Conservation (phyloP, 805 yeast genomes). For the Candida vaughaniae region DNA sequence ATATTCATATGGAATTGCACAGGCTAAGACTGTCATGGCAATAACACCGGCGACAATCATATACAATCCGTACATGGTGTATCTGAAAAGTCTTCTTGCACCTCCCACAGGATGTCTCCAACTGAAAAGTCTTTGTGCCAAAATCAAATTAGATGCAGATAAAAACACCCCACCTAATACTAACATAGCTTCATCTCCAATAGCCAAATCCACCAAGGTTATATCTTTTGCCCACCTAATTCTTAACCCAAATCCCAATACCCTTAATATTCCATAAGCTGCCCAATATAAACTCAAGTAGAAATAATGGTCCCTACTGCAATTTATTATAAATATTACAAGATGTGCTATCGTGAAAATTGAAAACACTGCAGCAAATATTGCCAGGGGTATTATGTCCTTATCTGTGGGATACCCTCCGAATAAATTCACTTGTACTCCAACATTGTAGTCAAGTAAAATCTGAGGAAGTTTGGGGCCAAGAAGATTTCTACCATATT, state of each 20-base stretch:
- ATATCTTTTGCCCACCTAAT: conserved; percentile 55
- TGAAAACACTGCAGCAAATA: conserved; percentile 53
- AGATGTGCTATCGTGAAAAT: conserved; percentile 47
- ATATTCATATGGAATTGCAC: conserved; percentile 59
- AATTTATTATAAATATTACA: conserved; percentile 46
- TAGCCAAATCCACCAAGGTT: conserved; percentile 46
- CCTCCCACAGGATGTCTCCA: conserved; percentile 79
- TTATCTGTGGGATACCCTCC: conserved; percentile 57
- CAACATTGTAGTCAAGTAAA: conserved; percentile 36
- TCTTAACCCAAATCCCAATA: conserved; percentile 59
- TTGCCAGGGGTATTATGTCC: conserved; percentile 59
- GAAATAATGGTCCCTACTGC: conserved; percentile 57
- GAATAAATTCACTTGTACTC: conserved; percentile 49
- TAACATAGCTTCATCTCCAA: conserved; percentile 54
- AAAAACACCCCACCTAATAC: conserved; percentile 58
- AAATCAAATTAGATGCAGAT: conserved; percentile 56
- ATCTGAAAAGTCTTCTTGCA: conserved; percentile 49
- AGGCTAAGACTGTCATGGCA: conserved; percentile 67
- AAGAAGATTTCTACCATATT: conserved; percentile 23
- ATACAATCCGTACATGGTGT: conserved; percentile 49
- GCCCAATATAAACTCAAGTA: conserved; percentile 51
- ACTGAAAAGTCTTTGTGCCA: conserved; percentile 68
- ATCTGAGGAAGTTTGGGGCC: conserved; percentile 40
- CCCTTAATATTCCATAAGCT: conserved; percentile 49
- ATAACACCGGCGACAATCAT: conserved; percentile 55